phyloP scores from a whole-genome alignment of 352 stramenopile species.

The Pythium guiyangense region DNA sequence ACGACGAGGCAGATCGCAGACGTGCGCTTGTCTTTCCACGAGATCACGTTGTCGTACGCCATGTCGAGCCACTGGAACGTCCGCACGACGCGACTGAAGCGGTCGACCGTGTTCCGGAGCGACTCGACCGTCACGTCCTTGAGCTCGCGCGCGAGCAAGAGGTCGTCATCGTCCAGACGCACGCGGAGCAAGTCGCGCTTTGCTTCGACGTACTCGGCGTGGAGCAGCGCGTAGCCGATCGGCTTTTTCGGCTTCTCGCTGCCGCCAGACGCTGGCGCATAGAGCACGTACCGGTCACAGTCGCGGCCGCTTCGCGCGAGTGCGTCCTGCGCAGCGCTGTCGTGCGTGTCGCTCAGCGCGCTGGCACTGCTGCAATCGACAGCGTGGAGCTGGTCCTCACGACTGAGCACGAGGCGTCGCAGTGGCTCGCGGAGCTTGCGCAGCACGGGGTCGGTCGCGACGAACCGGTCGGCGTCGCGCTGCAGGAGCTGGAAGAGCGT shows the following conservation, averaged over 20 bases:
- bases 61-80: conserved; percentile 71
- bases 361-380: conserved; percentile 21
- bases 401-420: conserved; percentile 29
- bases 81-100: conserved; percentile 60
- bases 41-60: conserved; percentile 75
- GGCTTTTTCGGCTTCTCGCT: conserved; percentile 27
- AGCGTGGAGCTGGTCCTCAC: no score
- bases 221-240: conserved; percentile 52
- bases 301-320: conserved; percentile 23
- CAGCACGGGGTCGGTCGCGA: conserved; percentile 44
- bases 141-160: conserved; percentile 55
- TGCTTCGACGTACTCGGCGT: conserved; percentile 63
- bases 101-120: conserved; percentile 67
- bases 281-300: conserved; percentile 48
- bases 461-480: conserved; percentile 58
- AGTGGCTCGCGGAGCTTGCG: conserved; percentile 40
- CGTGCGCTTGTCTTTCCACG: conserved; percentile 84
- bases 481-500: conserved; percentile 81
- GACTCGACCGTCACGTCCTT: conserved; percentile 82
- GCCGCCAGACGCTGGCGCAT: conserved; percentile 21
- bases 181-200: conserved; percentile 70
- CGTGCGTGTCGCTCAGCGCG: conserved; percentile 13
- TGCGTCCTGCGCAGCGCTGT: conserved; percentile 6
- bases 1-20: conserved; percentile 53
- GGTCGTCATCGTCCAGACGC: conserved; percentile 43